These are phyloP conservation scores for Mesembryanthemum crystallinum DNA, from an alignment of 148 eudicot genomes.

Conservation along the genomic window DNA sequence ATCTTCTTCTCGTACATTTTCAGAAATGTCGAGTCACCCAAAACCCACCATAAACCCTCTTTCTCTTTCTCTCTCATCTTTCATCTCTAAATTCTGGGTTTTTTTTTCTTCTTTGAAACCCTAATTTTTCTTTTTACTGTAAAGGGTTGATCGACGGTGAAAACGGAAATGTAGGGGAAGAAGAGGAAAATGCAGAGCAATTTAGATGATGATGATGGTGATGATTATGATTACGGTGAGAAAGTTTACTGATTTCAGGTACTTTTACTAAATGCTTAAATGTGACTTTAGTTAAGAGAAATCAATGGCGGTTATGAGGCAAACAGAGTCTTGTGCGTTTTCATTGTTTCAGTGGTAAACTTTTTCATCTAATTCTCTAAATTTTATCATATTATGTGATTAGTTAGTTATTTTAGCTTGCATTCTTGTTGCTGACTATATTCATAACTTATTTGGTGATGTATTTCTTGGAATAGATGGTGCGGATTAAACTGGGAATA, in stretches of 20 bases:
- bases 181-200: slow-evolving; percentile 10
- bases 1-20: too few species aligned
- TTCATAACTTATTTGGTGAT: slow-evolving; percentile 2
- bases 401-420: neutral
- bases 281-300: slow-evolving; percentile 1
- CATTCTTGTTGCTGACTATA: neutral
- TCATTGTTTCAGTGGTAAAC: neutral
- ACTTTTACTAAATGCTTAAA: slow-evolving; percentile 13
- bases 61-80: too few species aligned
- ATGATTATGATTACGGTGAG: neutral
- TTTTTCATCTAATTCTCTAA: neutral
- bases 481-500: slow-evolving; percentile 30
- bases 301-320: neutral
- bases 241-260: slow-evolving; percentile 25
- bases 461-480: slow-evolving; percentile 48
- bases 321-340: too few species aligned
- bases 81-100: too few species aligned
- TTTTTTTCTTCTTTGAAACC: too few species aligned
- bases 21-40: too few species aligned
- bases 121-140: neutral
- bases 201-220: neutral
- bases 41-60: too few species aligned
- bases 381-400: neutral
- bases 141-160: neutral
- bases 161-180: neutral